Percentiles rank a stretch among this genome's conserved stretches.
Evolutionary conservation across 1,284 basidiomycete genomes (phyloP).

Genomic region (Puccinia brachypodii): DNA sequence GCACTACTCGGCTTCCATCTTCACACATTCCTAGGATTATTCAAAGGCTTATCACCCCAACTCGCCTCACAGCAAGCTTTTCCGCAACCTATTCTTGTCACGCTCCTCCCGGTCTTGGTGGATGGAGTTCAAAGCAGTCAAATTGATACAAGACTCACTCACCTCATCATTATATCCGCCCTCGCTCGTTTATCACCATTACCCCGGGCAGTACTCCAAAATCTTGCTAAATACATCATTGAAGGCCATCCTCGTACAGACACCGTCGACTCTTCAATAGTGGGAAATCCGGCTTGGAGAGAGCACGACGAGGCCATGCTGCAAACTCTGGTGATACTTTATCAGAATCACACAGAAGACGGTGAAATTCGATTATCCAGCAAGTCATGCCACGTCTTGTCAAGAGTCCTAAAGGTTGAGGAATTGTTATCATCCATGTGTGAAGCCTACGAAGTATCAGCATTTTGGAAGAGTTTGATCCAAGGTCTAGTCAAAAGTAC

Average conservation of each 20-base stretch:
- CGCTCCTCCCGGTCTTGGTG: slow-evolving; percentile 26
- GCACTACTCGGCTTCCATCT: slow-evolving; percentile 77
- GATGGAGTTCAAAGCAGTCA: slow-evolving; percentile 57
- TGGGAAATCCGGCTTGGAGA: neutral
- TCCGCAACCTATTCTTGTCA: slow-evolving; percentile 65
- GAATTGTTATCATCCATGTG: slow-evolving; percentile 23
- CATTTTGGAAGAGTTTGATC: slow-evolving; percentile 36
- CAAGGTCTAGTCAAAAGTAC: slow-evolving; percentile 17
- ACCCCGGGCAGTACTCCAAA: slow-evolving; percentile 8
- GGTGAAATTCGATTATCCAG: slow-evolving; percentile 14
- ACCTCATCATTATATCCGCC: slow-evolving; percentile 28
- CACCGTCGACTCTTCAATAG: neutral
- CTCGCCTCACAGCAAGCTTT: slow-evolving; percentile 66
- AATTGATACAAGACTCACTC: slow-evolving; percentile 67
- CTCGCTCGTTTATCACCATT: slow-evolving; percentile 18
- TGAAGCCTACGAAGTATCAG: slow-evolving; percentile 24
- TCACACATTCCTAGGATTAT: slow-evolving; percentile 65
- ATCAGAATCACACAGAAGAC: slow-evolving; percentile 12
- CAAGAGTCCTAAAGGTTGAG: neutral
- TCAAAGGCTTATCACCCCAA: slow-evolving; percentile 57
- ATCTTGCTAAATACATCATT: slow-evolving; percentile 28
- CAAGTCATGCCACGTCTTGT: slow-evolving; percentile 28
- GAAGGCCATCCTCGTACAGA: slow-evolving; percentile 8
- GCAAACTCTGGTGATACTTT: slow-evolving; percentile 25
- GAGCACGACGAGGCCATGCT: slow-evolving; percentile 37